A percentile compares a stretch with the other conserved stretches of the same genome.
Conservation (phyloP, 495 filamentous ascomycete genomes). For the Bathelium albidoporum region DNA sequence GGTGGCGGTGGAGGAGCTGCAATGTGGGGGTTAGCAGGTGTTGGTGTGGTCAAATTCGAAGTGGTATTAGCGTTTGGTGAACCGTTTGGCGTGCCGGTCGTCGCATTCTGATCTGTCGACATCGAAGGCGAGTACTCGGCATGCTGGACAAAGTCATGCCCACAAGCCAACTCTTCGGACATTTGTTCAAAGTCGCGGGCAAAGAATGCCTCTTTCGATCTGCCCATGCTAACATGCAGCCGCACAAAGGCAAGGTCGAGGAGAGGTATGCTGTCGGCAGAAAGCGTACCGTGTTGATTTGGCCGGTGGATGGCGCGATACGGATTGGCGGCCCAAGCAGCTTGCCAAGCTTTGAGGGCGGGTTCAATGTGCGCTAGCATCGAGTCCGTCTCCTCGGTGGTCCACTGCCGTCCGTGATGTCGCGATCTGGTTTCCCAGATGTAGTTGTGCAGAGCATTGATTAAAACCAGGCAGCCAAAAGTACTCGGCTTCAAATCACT, state of each 20-base stretch:
- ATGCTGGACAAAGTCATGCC: constrained; percentile 65
- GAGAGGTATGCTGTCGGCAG: constrained; percentile 89
- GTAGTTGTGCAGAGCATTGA: constrained; percentile 94
- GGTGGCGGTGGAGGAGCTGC: constrained; percentile 14
- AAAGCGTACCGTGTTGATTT: constrained; percentile 84
- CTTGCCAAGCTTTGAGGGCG: constrained; percentile 87
- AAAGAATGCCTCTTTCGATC: constrained; percentile 91
- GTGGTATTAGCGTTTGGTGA: constrained; percentile 27
- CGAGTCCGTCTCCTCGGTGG: constrained; percentile 78
- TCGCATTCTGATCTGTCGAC: constrained; percentile 43
- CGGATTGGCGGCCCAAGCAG: constrained; percentile 81
- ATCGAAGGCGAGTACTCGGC: constrained; percentile 52
- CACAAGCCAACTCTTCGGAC: constrained; percentile 79
- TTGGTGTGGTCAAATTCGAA: background rate
- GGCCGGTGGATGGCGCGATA: constrained; percentile 81
- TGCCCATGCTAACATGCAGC: constrained; percentile 83
- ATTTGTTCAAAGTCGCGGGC: constrained; percentile 87
- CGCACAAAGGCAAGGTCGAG: constrained; percentile 90
- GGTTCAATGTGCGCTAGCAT: constrained; percentile 97
- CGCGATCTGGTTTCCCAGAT: constrained; percentile 96
- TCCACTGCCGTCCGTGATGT: constrained; percentile 85
- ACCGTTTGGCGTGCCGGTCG: constrained; percentile 37
- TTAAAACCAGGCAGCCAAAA: constrained; percentile 86
- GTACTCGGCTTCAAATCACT: constrained; percentile 77
- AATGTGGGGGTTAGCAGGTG: constrained; percentile 9